These are phyloP conservation scores for Pugionium dolabratum DNA, from an alignment of 345 rosid genomes.

Conservation along the genomic window DNA sequence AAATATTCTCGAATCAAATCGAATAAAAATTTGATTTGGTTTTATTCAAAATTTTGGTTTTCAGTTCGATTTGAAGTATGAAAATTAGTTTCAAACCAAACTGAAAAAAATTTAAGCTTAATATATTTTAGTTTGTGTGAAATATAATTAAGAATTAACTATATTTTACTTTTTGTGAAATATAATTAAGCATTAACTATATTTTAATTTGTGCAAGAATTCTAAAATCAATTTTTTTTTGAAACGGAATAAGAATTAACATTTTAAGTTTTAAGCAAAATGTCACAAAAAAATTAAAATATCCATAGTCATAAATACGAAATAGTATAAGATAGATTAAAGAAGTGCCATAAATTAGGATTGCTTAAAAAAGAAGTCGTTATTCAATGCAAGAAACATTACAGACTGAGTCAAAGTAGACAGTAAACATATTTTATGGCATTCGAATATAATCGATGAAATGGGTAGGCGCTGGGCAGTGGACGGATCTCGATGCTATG, in stretches of 20 bases:
- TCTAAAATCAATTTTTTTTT: too few relatives aligned
- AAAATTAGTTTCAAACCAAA: too few relatives aligned
- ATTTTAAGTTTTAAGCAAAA: not conserved
- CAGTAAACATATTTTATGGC: constrained; percentile 10
- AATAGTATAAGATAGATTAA: not conserved
- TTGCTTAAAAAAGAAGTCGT: not conserved
- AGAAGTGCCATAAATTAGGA: not conserved
- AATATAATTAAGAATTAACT: too few relatives aligned
- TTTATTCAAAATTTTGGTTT: too few relatives aligned
- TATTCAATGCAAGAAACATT: constrained; percentile 12
- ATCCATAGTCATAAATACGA: not conserved
- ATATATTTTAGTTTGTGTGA: too few relatives aligned
- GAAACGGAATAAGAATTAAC: not conserved
- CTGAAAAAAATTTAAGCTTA: too few relatives aligned
- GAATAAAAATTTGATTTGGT: too few relatives aligned
- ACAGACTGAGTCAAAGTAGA: constrained; percentile 5
- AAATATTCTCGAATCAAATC: too few relatives aligned
- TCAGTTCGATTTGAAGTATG: too few relatives aligned
- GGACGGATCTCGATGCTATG: constrained; percentile 19
- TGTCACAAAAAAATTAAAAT: constrained; percentile 1
- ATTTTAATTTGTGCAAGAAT: too few relatives aligned
- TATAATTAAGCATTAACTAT: too few relatives aligned
- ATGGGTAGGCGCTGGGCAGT: not conserved
- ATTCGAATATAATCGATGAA: constrained; percentile 19
- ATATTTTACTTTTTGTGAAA: too few relatives aligned